A percentile compares a stretch with the other conserved stretches of the same genome.
These are phyloP conservation scores for Emmonsia crescens DNA, from an alignment of 2,329 filamentous ascomycete genomes.

Conservation along the genomic window DNA sequence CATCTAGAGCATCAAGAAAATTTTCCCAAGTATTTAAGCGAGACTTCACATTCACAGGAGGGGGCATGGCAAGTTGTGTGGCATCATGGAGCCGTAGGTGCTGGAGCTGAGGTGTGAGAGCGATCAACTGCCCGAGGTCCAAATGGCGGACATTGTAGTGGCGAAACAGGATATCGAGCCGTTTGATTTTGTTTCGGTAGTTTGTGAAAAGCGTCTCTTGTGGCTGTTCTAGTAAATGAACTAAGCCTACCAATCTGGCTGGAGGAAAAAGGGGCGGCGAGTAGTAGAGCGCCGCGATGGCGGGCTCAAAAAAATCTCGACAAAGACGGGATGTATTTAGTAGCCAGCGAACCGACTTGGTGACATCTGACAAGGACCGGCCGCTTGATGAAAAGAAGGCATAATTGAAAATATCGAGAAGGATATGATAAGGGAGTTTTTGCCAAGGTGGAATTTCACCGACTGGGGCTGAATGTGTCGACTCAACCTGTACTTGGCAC, in stretches of 20 bases:
- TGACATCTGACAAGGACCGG: conserved; percentile 41
- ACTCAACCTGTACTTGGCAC: conserved; percentile 1
- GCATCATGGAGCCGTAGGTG: conserved; percentile 60
- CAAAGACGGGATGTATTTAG: conserved; percentile 53
- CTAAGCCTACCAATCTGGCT: conserved; percentile 38
- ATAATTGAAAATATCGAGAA: conserved; percentile 58
- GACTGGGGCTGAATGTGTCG: conserved; percentile 10
- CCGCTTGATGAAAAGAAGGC: conserved; percentile 37
- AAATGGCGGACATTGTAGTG: conserved; percentile 43
- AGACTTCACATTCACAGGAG: background rate
- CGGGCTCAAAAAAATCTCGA: conserved; percentile 57
- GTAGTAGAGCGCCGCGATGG: conserved; percentile 60
- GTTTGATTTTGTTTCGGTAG: conserved; percentile 61
- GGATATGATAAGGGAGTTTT: conserved; percentile 56
- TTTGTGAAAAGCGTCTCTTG: conserved; percentile 44
- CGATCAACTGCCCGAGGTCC: conserved; percentile 49
- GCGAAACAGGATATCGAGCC: conserved; percentile 57
- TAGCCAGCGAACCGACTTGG: conserved; percentile 46
- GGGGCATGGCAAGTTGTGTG: conserved; percentile 3
- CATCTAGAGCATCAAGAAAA: conserved; percentile 54
- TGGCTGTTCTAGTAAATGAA: conserved; percentile 46
- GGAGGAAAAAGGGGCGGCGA: conserved; percentile 53
- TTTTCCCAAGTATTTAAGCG: conserved; percentile 4
- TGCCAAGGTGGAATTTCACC: conserved; percentile 46
- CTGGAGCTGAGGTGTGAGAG: conserved; percentile 54